A percentile compares a stretch with the other conserved stretches of the same genome.
Conservation (phyloP, 2,329 filamentous ascomycete species). For the Diplodia scrobiculata region DNA sequence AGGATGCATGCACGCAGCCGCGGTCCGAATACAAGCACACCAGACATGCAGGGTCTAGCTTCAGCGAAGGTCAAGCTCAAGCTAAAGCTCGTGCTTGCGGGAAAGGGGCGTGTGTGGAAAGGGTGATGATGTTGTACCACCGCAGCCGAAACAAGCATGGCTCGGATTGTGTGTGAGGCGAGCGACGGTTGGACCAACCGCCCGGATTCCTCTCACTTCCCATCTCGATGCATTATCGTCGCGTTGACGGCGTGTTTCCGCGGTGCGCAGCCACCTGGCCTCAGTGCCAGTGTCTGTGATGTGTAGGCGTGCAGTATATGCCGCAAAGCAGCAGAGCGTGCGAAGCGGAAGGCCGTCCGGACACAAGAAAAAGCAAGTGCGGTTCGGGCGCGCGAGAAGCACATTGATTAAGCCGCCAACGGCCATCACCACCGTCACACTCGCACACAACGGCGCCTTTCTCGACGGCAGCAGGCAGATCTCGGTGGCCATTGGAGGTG, state of each 20-base stretch:
- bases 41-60: slow-evolving; percentile 21
- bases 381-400: not conserved
- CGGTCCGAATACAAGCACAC: not conserved
- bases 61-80: not conserved
- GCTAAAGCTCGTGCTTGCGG: slow-evolving; percentile 7
- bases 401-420: slow-evolving; percentile 13
- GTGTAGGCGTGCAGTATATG: not conserved
- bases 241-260: too few relatives aligned
- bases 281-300: not conserved
- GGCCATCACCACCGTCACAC: slow-evolving; percentile 9
- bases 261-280: too few relatives aligned
- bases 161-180: not conserved
- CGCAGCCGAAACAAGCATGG: not conserved
- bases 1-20: not conserved
- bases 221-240: slow-evolving; percentile 4
- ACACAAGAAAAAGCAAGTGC: not conserved
- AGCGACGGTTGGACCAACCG: not conserved
- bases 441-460: not conserved
- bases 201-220: not conserved
- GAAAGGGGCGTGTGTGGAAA: not conserved
- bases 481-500: not conserved
- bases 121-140: not conserved
- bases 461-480: not conserved
- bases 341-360: not conserved
- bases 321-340: not conserved